Evolutionary conservation across 163 green algal species (phyloP).

Genomic region (Scenedesmus sp.): DNA sequence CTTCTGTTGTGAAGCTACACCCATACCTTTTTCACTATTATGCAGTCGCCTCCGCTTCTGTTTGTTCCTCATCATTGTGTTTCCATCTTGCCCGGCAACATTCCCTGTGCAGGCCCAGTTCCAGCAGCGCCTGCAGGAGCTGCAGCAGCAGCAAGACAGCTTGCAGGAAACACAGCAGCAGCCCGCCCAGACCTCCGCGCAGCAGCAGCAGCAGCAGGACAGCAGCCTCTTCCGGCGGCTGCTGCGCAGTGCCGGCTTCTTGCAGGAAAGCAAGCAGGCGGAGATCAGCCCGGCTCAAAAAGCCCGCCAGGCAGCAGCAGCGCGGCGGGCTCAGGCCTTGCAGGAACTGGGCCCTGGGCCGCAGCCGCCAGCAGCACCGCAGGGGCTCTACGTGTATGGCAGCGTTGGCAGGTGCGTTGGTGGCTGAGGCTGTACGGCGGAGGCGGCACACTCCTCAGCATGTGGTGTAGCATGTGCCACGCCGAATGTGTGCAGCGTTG

Average conservation of each 20-base stretch:
- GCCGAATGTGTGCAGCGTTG: no score
- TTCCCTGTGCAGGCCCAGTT: not conserved
- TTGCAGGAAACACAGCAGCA: slow-evolving; percentile 45
- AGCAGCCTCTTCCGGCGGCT: slow-evolving; percentile 8
- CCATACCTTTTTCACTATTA: not conserved
- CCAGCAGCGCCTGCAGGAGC: slow-evolving; percentile 31
- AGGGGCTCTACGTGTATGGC: slow-evolving; percentile 50
- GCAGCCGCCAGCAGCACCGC: slow-evolving; percentile 33
- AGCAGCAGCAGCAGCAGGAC: slow-evolving; percentile 34
- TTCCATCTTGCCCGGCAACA: not conserved
- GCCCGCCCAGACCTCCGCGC: not conserved
- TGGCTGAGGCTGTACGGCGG: not conserved
- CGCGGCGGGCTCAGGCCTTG: not conserved
- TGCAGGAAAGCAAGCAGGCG: not conserved
- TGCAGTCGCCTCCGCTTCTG: not conserved
- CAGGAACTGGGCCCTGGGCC: slow-evolving; percentile 41
- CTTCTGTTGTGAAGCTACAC: not conserved
- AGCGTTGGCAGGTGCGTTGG: slow-evolving; percentile 29
- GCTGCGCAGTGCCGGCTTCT: not conserved
- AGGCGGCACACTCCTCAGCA: no score
- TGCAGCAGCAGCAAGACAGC: slow-evolving; percentile 62
- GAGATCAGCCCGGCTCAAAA: not conserved
- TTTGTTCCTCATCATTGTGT: not conserved
- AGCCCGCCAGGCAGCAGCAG: slow-evolving; percentile 26
- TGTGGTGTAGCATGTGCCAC: no score